phyloP scores from a whole-genome alignment of 768 basidiomycete genomes.

The Holtermannia corniformis region DNA sequence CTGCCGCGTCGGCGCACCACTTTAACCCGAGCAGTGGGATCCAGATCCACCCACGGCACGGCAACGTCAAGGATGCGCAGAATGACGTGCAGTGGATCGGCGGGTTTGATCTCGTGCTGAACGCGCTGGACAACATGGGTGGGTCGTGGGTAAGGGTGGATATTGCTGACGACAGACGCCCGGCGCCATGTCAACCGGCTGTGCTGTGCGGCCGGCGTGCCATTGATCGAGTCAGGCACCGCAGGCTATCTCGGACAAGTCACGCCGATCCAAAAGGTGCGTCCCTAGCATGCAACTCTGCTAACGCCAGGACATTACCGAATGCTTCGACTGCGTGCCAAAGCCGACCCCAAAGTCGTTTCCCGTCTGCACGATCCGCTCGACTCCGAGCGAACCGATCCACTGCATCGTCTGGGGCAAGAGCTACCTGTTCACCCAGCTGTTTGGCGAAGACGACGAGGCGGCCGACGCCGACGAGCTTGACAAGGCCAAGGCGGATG shows the following conservation, averaged over 20 bases:
- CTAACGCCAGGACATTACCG: slow-evolving; percentile 59
- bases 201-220: slow-evolving; percentile 85
- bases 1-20: slow-evolving; percentile 37
- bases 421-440: slow-evolving; percentile 86
- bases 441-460: slow-evolving; percentile 80
- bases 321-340: slow-evolving; percentile 93
- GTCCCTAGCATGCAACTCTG: slow-evolving; percentile 6
- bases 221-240: slow-evolving; percentile 91
- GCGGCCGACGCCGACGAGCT: slow-evolving; percentile 67
- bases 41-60: slow-evolving; percentile 76
- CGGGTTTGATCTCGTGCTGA: slow-evolving; percentile 82
- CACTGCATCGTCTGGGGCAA: slow-evolving; percentile 99
- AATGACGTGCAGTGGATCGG: slow-evolving; percentile 87
- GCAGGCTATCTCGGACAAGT: slow-evolving; percentile 96
- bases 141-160: slow-evolving; percentile 20
- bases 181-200: slow-evolving; percentile 93
- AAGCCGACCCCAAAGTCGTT: slow-evolving; percentile 90
- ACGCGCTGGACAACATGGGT: slow-evolving; percentile 95
- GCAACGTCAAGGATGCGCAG: slow-evolving; percentile 86
- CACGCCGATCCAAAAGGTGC: slow-evolving; percentile 78
- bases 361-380: slow-evolving; percentile 95
- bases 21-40: slow-evolving; percentile 66
- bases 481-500: slow-evolving; percentile 82
- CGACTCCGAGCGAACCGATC: slow-evolving; percentile 91
- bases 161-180: slow-evolving; percentile 53